Percentiles rank a stretch among this genome's conserved stretches.
phyloP scores from a whole-genome alignment of 2,329 filamentous ascomycete species.

The Nemania diffusa region DNA sequence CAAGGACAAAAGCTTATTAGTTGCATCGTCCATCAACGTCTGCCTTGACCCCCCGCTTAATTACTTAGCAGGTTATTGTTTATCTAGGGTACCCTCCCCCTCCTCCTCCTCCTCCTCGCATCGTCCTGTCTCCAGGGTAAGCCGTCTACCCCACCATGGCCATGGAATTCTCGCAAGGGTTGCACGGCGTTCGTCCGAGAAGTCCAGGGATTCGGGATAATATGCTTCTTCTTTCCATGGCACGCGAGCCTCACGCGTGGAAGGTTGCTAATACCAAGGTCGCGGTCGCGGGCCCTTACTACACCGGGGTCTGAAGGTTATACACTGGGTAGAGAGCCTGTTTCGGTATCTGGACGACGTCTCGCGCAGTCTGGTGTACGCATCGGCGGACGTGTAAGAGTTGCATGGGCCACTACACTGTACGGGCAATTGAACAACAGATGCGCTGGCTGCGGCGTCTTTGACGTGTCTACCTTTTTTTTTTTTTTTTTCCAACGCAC shows the following conservation, averaged over 20 bases:
- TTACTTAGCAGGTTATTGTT: constrained; percentile 9
- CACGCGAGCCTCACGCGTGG: constrained; percentile 23
- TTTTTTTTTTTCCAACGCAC: constrained; percentile 23
- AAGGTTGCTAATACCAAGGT: constrained; percentile 19
- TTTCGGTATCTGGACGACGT: constrained; percentile 30
- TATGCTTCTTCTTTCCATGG: constrained; percentile 14
- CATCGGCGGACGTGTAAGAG: constrained; percentile 37
- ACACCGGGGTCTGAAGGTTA: constrained; percentile 23
- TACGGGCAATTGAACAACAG: constrained; percentile 37
- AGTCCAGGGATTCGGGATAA: constrained; percentile 23
- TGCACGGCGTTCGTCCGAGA: constrained; percentile 25
- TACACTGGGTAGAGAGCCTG: constrained; percentile 16
- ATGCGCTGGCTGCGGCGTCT: constrained; percentile 39
- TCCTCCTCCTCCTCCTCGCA: constrained; percentile 12
- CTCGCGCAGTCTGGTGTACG: constrained; percentile 28
- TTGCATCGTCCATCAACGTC: constrained; percentile 27
- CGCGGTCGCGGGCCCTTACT: constrained; percentile 9
- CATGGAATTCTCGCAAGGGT: constrained; percentile 17
- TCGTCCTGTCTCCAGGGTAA: constrained; percentile 27
- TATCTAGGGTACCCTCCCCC: constrained; percentile 6
- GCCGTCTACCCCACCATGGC: constrained; percentile 31
- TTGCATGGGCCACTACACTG: constrained; percentile 40
- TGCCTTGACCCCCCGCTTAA: constrained; percentile 29
- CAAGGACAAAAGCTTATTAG: constrained; percentile 23
- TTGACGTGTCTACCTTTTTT: constrained; percentile 36